These are phyloP conservation scores for Fusarium virguliforme DNA, from an alignment of 2,329 filamentous ascomycete genomes.

Conservation along the genomic window DNA sequence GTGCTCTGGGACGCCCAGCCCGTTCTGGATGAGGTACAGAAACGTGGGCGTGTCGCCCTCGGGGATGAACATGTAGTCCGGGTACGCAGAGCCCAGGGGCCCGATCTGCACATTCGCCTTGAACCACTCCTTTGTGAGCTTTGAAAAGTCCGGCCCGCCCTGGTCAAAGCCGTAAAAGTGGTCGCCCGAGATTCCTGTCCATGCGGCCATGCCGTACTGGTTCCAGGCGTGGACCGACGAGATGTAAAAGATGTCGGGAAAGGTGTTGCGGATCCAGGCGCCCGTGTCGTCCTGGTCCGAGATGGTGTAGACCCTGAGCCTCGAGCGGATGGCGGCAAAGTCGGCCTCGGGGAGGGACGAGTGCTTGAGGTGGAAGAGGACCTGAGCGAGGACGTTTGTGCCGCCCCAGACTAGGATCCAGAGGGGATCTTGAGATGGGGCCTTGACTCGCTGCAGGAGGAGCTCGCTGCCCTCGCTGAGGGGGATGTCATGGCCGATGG, in stretches of 20 bases:
- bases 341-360: slow-evolving; percentile 50
- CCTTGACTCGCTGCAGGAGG: slow-evolving; percentile 55
- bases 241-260: slow-evolving; percentile 71
- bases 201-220: slow-evolving; percentile 68
- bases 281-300: slow-evolving; percentile 74
- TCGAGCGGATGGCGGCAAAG: slow-evolving; percentile 56
- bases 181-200: slow-evolving; percentile 69
- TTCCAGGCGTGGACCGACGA: slow-evolving; percentile 70
- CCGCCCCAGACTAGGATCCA: slow-evolving; percentile 71
- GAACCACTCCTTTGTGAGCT: slow-evolving; percentile 67
- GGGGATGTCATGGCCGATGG: slow-evolving; percentile 52
- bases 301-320: slow-evolving; percentile 69
- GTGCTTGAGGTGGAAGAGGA: slow-evolving; percentile 58
- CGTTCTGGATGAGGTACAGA: slow-evolving; percentile 58
- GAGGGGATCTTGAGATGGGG: slow-evolving; percentile 57
- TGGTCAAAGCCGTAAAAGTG: slow-evolving; percentile 48
- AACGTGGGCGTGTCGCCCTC: slow-evolving; percentile 70
- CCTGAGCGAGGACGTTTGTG: slow-evolving; percentile 67
- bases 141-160: slow-evolving; percentile 60
- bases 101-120: slow-evolving; percentile 68
- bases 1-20: slow-evolving; percentile 61
- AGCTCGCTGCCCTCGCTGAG: slow-evolving; percentile 60
- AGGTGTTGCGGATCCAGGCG: slow-evolving; percentile 69
- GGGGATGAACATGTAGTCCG: slow-evolving; percentile 65
- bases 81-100: slow-evolving; percentile 62